Base-by-base conservation (phyloP, 495 filamentous ascomycete species). In the Penicillium flavigenum region DNA sequence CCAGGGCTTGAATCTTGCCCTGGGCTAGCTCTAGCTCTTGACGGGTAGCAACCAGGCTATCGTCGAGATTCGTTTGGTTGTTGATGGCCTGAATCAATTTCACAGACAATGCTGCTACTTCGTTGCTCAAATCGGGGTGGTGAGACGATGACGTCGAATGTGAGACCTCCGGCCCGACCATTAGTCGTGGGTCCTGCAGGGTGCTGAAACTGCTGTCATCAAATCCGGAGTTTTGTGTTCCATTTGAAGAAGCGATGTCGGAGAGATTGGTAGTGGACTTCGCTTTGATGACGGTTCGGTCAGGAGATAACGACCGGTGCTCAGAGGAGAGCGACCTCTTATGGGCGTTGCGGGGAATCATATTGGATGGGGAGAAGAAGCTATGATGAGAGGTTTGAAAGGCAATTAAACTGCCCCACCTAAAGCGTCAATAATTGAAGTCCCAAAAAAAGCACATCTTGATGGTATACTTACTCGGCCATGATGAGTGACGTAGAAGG, bases 81-180 rank as follows among this genome's bases (percentile, higher is more conserved):
- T 98, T 98, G 72, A 98, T 97, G 51, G 94, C 92, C 63, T 91
- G 92, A 56, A 98, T 91, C 51, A 98, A 81, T 73, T 98, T 98
- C 47, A 91, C 92, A 71, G 91, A 97, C 22, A 98, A 78, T 4
- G 90, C 83, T 27, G 94, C 88, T 12, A 98, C 92, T 72, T 98
- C 94, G 53, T 86, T 83, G 68, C 88, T 90, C 45, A 96, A 78
- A 64, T 93, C 91, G 19, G 90, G 89, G 60, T 92, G 88, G 57
- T 81, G 79, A 19, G 79, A 76, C 39, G 72, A 71, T 20, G 76
- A 73, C 29, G 69, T 65, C 20, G 74, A 69, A 34, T 71, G 64
- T 47, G 76, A 73, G 16, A 70, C 60, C 53, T 80, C 73, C 22
- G 68, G 56, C 32, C 59, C 58, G 56, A 62, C 60, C 14, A 67